Conservation (phyloP, 176 grass and related monocot species). For the Carex cristatella region DNA sequence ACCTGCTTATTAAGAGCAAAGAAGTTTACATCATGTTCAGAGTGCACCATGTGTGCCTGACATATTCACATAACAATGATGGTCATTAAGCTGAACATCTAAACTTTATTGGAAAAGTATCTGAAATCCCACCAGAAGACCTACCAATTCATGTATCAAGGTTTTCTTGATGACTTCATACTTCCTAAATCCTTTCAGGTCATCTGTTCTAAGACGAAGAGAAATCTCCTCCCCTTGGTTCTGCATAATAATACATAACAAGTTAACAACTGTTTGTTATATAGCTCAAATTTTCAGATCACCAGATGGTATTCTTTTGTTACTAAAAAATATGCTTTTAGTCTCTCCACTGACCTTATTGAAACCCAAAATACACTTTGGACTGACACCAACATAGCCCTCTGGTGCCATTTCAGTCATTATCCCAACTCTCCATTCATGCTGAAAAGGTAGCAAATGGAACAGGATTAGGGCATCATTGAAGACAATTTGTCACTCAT, state of each 20-base stretch:
- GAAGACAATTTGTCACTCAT: neutral
- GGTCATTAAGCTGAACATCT: conserved; percentile 12
- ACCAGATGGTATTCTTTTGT: neutral
- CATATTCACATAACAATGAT: conserved; percentile 25
- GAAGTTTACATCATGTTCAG: conserved; percentile 85
- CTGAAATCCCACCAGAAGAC: conserved; percentile 17
- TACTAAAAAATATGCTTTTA: neutral
- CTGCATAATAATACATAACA: conserved; percentile 35
- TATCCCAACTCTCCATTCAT: conserved; percentile 84
- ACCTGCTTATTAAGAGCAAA: conserved; percentile 98
- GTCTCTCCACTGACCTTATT: conserved; percentile 62
- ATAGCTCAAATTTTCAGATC: neutral
- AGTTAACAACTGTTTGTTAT: neutral
- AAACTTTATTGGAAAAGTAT: conserved; percentile 15
- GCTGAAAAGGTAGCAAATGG: conserved; percentile 30
- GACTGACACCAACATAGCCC: conserved; percentile 89
- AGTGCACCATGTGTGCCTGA: conserved; percentile 94
- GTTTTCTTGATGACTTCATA: conserved; percentile 94
- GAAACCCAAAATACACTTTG: conserved; percentile 85
- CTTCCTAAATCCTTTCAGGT: conserved; percentile 96
- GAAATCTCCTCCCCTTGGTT: conserved; percentile 94
- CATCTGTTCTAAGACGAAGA: conserved; percentile 81
- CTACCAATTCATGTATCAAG: conserved; percentile 93
- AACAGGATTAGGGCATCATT: neutral
- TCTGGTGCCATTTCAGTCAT: conserved; percentile 98